phyloP scores from a whole-genome alignment of 2,329 filamentous ascomycete species.

The Trichoderma atrobrunneum region DNA sequence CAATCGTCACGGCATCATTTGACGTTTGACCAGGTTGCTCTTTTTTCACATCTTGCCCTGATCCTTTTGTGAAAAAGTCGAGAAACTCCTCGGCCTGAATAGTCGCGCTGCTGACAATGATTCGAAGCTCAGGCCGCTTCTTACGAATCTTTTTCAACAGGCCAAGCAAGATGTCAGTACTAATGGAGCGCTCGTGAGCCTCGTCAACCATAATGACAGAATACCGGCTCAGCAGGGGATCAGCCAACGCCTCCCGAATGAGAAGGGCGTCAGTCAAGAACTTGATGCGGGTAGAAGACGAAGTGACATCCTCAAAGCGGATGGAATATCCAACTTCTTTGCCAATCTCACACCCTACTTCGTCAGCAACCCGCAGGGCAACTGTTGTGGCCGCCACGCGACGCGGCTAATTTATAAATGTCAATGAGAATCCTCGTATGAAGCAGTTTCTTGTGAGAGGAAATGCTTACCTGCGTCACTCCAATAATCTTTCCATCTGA shows the following conservation, averaged over 20 bases:
- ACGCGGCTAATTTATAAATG: slow-evolving; percentile 60
- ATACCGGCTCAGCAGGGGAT: slow-evolving; percentile 86
- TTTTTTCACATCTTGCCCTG: slow-evolving; percentile 35
- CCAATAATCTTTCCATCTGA: slow-evolving; percentile 77
- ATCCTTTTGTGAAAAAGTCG: slow-evolving; percentile 63
- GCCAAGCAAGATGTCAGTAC: slow-evolving; percentile 86
- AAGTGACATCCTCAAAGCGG: slow-evolving; percentile 87
- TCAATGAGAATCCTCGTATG: not conserved
- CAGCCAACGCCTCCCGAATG: slow-evolving; percentile 86
- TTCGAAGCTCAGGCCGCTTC: slow-evolving; percentile 74
- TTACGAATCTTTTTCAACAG: slow-evolving; percentile 86
- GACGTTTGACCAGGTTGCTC: slow-evolving; percentile 29
- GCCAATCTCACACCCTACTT: slow-evolving; percentile 79
- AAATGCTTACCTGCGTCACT: slow-evolving; percentile 75
- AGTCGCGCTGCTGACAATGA: slow-evolving; percentile 91
- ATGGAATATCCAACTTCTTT: slow-evolving; percentile 94
- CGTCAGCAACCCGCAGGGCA: slow-evolving; percentile 82
- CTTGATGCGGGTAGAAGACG: slow-evolving; percentile 81
- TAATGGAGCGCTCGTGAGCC: slow-evolving; percentile 89
- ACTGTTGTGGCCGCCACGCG: slow-evolving; percentile 90
- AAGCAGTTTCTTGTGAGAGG: not conserved
- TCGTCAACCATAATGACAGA: slow-evolving; percentile 98
- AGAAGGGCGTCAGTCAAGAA: slow-evolving; percentile 93
- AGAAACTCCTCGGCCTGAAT: slow-evolving; percentile 85
- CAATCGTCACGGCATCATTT: slow-evolving; percentile 49